Base-by-base conservation (phyloP, 139 green algal genomes). In the Ettlia oleoabundans region DNA sequence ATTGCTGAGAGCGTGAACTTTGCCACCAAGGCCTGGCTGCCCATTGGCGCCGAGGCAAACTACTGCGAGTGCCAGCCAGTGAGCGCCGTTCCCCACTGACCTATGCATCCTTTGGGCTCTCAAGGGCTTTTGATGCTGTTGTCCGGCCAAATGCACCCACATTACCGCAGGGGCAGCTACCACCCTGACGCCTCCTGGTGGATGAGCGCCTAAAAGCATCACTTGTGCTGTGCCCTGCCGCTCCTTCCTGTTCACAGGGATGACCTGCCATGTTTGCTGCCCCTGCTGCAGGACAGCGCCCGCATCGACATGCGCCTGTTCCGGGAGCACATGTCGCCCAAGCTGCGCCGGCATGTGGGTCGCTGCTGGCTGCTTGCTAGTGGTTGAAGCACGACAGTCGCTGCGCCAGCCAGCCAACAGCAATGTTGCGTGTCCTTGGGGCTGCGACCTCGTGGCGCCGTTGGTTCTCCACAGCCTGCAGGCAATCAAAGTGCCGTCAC, bases 231-330 rank as follows among this genome's bases (percentile, higher is more conserved):
- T n/a, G n/a, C n/a, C n/a, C n/a, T n/a, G n/a, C n/a, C n/a, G n/a
- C n/a, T n/a, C n/a, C n/a, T n/a, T n/a, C n/a, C n/a, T n/a, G n/a
- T n/a, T n/a, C n/a, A n/a, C n/a, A n/a, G n/a, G n/a, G 19, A 69
- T 33, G n/a, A 18, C n/a, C 13, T 41, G 22, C n/a, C 62, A 13
- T 78, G 47, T 40, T 38, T 13, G 8, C 21, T 41, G 6, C n/a
- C 33, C 38, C 21, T 79, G 43, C 38, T 26, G 55, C 81, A 72
- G 15, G 91, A 97, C 84, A 88, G 67, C 64, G 93, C 96, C 9
- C 84, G 74, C 42, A 92, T 97, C 40, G 89, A 97, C 82, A 97
- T 97, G 94, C 65, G 82, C 10, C 84, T 97, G 28, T 97, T 97
- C 18, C 2, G 19, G 3, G 32, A 66, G 7, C 41, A 84, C 78